Evolutionary conservation across 2,329 filamentous ascomycete species (phyloP), one percentile per base, ranked within the genome.

Genomic region (Sarocladium strictum): DNA sequence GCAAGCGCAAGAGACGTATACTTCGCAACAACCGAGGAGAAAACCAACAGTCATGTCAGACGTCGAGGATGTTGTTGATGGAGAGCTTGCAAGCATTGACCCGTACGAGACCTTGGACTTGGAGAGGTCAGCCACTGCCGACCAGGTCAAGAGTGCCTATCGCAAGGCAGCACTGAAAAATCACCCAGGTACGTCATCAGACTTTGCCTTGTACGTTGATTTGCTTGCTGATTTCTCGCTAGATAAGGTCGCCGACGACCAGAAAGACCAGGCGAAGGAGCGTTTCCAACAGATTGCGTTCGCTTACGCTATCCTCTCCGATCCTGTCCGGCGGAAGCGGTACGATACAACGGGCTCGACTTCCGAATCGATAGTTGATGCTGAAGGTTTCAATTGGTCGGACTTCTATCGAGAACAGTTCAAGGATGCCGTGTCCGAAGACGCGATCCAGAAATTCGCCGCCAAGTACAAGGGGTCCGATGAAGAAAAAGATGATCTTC

Each of bases 331-430:
- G 53, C 88, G 94, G 61, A 84, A 85, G 62, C 88, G 90, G 56
- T 99, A 96, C 74, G 93, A 99, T 67, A 78, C 81, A 53, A 97
- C 93, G 0, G 94, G 94, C 54, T 94, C 87, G 55, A 97, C 92
- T 0, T 84, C 89, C 11, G 92, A 97, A 66, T 86, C 84, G 9
- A 81, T 96, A 21, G 80, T 86, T 29, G 87, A 90, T 66, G 80
- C 82, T 3, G 85, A 89, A 56, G 88, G 86, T 54, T 99, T 97
- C 73, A 83, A 90, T 75, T 99, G 94, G 94, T 78, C 82, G 54
- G 86, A 89, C 49, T 99, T 91, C 75, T 99, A 95, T 76, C 83
- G 85, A 54, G 84, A 87, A 59, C 91, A 96, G 63, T 96, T 86
- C 68, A 82, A 81, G 51, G 86, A 92, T 55, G 79, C 90, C 24